Base-by-base conservation (phyloP, 108 stramenopile species). In the Conticribra weissflogii region DNA sequence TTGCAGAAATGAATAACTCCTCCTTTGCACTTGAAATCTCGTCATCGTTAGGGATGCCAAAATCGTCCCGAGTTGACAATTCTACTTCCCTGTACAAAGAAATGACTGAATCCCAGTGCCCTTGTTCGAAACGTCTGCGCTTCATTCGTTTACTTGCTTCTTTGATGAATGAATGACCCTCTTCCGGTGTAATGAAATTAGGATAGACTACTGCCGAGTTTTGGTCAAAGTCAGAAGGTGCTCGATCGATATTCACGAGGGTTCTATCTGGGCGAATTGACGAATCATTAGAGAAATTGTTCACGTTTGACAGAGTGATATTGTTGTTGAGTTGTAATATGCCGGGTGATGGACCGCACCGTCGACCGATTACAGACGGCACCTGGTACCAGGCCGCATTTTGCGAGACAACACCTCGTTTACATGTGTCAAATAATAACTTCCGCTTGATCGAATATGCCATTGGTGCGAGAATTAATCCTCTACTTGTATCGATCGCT, bases 51-150 rank as follows among this genome's bases (percentile, higher is more conserved):
- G 28, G 27, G 15, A 3, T 19, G 19, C 33, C 30, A 15, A 15
- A 34, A 46, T 74, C 74, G 61, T 85, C 74, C 0, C 66, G 46
- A 25, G 66, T 65, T 15, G 49, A 3, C 32, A 94, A 56, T 66
- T 95, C 94, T 15, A 87, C 70, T 81, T 97, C 96, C 78, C 89
- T 85, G 77, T 93, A 97, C 24, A 67, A 51, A 9, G 66, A 63
- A 66, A 97, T 97, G 28, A 93, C 96, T 29, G 91, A 82, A 76
- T 97, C 96, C 96, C 96, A 97, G 56, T 97, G 96, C 2, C 91
- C 92, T 46, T 78, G 64, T 64, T 93, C 86, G 44, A 79, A 85
- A n/a, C 66, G 63, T 15, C 79, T 24, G 12, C 83, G 81, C 71
- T 75, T 86, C 68, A 84, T 54, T 36, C 74, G 56, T 41, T 59